A percentile compares a stretch with the other conserved stretches of the same genome.
phyloP scores from a whole-genome alignment of 179 eudicot genomes.

The Amaranthus tricolor region DNA sequence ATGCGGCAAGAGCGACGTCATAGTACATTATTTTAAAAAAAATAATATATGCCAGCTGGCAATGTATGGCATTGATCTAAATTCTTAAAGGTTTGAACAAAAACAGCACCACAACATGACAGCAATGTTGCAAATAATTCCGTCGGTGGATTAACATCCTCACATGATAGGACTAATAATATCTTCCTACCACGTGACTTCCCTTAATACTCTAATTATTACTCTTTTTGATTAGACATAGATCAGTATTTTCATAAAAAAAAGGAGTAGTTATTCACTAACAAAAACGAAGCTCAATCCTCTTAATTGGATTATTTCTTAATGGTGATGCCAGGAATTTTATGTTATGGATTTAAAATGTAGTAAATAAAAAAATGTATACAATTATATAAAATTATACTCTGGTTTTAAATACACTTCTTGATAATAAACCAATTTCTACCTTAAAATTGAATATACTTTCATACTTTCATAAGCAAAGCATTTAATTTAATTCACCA shows the following conservation, averaged over 20 bases:
- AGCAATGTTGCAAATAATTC: slow-evolving; percentile 9
- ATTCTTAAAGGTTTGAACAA: background rate
- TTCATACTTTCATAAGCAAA: too few species aligned
- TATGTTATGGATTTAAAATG: too few species aligned
- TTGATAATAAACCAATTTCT: too few species aligned
- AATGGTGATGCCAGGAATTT: too few species aligned
- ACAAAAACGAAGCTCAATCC: too few species aligned
- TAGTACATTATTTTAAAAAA: background rate
- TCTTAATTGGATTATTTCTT: too few species aligned
- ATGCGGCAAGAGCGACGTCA: background rate
- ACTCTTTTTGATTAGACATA: background rate
- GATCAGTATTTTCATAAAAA: background rate
- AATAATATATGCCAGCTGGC: slow-evolving; percentile 17
- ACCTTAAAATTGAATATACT: too few species aligned
- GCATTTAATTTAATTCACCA: too few species aligned
- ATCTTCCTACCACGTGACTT: slow-evolving; percentile 28
- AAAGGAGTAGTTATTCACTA: background rate
- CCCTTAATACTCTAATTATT: slow-evolving; percentile 12
- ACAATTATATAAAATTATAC: too few species aligned
- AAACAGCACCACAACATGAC: slow-evolving; percentile 15
- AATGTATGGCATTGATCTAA: background rate
- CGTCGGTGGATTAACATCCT: slow-evolving; percentile 27
- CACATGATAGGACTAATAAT: slow-evolving; percentile 16
- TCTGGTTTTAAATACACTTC: too few species aligned
- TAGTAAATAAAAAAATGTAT: too few species aligned